Percentiles rank a stretch among this genome's conserved stretches.
These are phyloP conservation scores for Scedosporium boydii DNA, from an alignment of 2,329 filamentous ascomycete genomes.

Conservation along the genomic window DNA sequence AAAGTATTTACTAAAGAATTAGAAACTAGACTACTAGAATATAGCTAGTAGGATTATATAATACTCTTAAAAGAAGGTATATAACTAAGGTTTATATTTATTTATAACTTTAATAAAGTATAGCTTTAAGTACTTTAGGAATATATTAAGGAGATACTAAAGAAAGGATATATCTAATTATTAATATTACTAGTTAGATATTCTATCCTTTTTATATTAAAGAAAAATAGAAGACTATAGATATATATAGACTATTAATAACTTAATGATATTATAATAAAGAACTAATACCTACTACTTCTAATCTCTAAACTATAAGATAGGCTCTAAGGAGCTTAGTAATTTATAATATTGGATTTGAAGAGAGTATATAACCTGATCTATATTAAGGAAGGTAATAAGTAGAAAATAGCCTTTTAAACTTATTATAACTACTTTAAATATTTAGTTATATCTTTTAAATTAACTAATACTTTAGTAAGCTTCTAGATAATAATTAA, in stretches of 20 bases:
- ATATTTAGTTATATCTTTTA: slow-evolving; percentile 11
- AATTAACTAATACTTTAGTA: slow-evolving; percentile 9
- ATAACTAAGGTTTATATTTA: neutral
- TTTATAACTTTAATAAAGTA: neutral
- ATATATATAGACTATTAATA: no score
- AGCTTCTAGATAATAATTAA: slow-evolving; percentile 12
- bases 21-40: neutral
- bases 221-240: no score
- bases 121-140: no score
- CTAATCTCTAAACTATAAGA: no score
- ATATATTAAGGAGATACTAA: no score
- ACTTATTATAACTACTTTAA: slow-evolving; percentile 11
- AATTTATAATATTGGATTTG: slow-evolving; percentile 8
- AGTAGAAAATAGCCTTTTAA: slow-evolving; percentile 9
- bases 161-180: no score
- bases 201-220: no score
- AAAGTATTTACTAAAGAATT: neutral
- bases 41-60: neutral
- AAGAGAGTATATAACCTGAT: slow-evolving; percentile 7
- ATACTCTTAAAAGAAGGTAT: neutral
- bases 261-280: slow-evolving; percentile 7
- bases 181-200: no score
- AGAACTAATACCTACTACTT: neutral
- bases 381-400: slow-evolving; percentile 6
- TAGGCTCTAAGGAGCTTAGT: slow-evolving; percentile 5